These are phyloP conservation scores for Ceratocystiopsis minuta DNA, from an alignment of 2,329 filamentous ascomycete genomes.

Conservation along the genomic window DNA sequence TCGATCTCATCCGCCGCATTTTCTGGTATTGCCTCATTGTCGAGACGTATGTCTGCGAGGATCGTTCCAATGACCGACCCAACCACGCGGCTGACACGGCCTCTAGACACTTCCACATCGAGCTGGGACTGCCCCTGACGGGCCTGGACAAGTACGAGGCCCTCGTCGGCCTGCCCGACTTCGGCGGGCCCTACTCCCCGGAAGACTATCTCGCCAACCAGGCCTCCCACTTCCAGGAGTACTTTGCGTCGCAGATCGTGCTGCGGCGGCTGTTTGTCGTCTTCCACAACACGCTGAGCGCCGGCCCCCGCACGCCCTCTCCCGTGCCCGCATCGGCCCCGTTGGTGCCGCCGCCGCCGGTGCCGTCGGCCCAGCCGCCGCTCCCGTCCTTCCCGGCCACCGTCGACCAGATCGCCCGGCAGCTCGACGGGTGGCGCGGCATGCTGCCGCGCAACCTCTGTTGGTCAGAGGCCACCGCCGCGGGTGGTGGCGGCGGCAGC, in stretches of 20 bases:
- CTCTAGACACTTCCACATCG: constrained; percentile 26
- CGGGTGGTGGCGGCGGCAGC: not conserved
- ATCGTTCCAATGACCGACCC: not conserved
- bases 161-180: constrained; percentile 35
- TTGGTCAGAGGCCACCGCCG: constrained; percentile 30
- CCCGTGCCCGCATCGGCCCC: too few species aligned
- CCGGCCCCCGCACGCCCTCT: too few species aligned
- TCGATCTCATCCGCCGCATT: constrained; percentile 32
- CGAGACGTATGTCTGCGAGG: constrained; percentile 24
- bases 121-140: constrained; percentile 38
- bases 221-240: constrained; percentile 34
- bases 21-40: constrained; percentile 41
- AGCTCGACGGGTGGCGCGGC: constrained; percentile 39
- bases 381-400: constrained; percentile 14
- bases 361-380: not conserved
- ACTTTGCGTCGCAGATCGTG: constrained; percentile 42
- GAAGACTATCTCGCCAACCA: constrained; percentile 30
- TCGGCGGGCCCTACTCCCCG: constrained; percentile 27
- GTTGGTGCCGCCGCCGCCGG: too few species aligned
- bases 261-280: constrained; percentile 33
- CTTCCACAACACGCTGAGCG: constrained; percentile 32
- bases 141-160: constrained; percentile 34
- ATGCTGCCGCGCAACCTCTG: constrained; percentile 35
- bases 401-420: constrained; percentile 31
- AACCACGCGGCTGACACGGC: too few species aligned